Evolutionary conservation across 148 eudicot genomes (phyloP).

Genomic region (Rhododendron simsii): DNA sequence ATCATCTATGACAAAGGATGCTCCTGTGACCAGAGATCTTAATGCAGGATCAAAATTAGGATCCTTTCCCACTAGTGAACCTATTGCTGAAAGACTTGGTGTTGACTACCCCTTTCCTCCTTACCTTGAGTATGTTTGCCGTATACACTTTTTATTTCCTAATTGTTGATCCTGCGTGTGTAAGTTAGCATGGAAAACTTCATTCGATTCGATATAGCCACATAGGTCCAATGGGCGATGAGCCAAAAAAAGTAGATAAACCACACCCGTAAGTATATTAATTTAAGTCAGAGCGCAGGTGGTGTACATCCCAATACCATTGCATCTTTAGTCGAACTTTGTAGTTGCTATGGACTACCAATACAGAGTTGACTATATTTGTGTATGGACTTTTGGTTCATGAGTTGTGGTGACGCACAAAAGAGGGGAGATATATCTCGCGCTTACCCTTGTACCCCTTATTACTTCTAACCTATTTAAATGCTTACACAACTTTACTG

Average conservation of each 20-base stretch:
- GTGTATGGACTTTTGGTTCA: background rate
- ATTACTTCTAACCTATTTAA: background rate
- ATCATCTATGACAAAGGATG: conserved; percentile 25
- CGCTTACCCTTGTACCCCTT: background rate
- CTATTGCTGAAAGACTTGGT: conserved; percentile 86
- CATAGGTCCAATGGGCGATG: background rate
- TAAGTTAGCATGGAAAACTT: background rate
- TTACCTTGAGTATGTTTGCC: conserved; percentile 61
- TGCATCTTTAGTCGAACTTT: background rate
- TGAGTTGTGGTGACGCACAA: background rate
- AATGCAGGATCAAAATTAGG: conserved; percentile 31
- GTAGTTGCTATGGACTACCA: background rate
- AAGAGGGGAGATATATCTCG: background rate
- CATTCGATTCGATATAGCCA: background rate
- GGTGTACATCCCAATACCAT: background rate
- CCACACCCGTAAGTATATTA: background rate
- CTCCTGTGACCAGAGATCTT: conserved; percentile 20
- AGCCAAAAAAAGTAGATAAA: background rate
- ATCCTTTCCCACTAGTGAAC: conserved; percentile 33
- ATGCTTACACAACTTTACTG: background rate
- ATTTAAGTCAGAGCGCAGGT: background rate
- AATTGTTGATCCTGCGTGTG: background rate
- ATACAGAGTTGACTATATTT: background rate
- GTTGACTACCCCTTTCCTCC: conserved; percentile 87
- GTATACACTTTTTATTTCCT: background rate